These are phyloP conservation scores for Emmonsiellopsis sp. DNA, from an alignment of 2,329 filamentous ascomycete species.

Conservation along the genomic window DNA sequence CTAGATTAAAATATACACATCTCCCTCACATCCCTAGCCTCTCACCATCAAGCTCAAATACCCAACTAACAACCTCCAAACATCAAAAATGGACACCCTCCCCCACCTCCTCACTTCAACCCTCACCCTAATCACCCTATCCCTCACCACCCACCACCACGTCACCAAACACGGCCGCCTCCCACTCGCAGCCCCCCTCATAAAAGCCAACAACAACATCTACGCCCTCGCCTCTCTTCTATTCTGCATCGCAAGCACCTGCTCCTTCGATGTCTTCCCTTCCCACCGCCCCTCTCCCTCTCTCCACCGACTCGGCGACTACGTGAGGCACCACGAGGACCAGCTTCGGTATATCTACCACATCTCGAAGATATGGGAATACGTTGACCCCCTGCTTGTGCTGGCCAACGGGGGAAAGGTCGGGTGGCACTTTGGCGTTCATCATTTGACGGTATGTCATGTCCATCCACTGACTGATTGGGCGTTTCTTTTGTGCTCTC, in stretches of 20 bases:
- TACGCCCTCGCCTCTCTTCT: constrained; percentile 12
- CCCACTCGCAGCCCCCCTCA: constrained; percentile 3
- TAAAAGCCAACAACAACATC: constrained; percentile 10
- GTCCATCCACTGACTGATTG: no score
- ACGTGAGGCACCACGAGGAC: background rate
- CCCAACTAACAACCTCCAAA: background rate
- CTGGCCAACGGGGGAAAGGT: constrained; percentile 17
- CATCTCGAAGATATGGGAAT: constrained; percentile 23
- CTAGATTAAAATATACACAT: no score
- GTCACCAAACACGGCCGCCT: constrained; percentile 10
- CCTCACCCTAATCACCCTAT: background rate
- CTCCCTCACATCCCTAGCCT: no score
- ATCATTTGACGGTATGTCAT: constrained; percentile 17
- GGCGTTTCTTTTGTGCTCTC: background rate
- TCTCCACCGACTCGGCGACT: background rate
- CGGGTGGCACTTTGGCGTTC: constrained; percentile 20
- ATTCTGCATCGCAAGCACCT: constrained; percentile 2
- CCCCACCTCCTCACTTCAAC: background rate
- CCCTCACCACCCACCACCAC: constrained; percentile 5
- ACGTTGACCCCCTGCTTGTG: constrained; percentile 22
- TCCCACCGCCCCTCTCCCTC: no score
- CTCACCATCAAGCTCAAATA: background rate
- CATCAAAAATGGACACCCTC: background rate
- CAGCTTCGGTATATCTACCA: constrained; percentile 17
- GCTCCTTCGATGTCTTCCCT: background rate